Evolutionary conservation across 768 basidiomycete genomes (phyloP).

Genomic region (Naganishia vishniacii): DNA sequence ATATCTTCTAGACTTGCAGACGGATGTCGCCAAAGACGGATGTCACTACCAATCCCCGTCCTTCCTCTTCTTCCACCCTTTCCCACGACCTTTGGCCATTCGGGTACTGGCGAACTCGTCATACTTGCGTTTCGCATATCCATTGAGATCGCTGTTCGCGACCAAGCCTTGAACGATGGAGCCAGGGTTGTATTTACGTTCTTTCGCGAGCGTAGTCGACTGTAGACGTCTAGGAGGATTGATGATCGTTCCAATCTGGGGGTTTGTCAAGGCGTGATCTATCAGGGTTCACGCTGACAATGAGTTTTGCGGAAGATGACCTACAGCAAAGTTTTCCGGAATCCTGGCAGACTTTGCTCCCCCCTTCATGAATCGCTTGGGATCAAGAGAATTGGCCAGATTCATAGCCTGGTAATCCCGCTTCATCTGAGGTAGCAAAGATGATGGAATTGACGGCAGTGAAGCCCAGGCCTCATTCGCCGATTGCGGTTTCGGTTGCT

Average conservation of each 20-base stretch:
- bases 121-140: constrained; percentile 48
- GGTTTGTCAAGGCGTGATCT: too few relatives aligned
- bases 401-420: constrained; percentile 46
- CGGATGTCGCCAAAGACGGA: too few relatives aligned
- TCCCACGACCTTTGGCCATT: constrained; percentile 46
- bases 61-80: constrained; percentile 46
- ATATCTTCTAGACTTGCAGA: too few relatives aligned
- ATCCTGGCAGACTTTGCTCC: constrained; percentile 31
- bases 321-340: constrained; percentile 45
- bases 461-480: constrained; percentile 38
- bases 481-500: constrained; percentile 18
- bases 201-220: constrained; percentile 38
- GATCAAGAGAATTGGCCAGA: constrained; percentile 45
- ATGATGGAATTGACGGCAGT: constrained; percentile 36
- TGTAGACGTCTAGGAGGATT: constrained; percentile 42
- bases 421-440: constrained; percentile 46
- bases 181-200: constrained; percentile 40
- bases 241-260: constrained; percentile 44
- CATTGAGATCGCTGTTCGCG: constrained; percentile 33
- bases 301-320: too few relatives aligned
- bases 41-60: constrained; percentile 39
- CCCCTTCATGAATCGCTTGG: constrained; percentile 48
- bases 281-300: too few relatives aligned
- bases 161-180: constrained; percentile 40
- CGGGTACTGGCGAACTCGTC: constrained; percentile 42